Base-by-base conservation (phyloP, 805 yeast genomes). In the Tetrapisispora phaffii region DNA sequence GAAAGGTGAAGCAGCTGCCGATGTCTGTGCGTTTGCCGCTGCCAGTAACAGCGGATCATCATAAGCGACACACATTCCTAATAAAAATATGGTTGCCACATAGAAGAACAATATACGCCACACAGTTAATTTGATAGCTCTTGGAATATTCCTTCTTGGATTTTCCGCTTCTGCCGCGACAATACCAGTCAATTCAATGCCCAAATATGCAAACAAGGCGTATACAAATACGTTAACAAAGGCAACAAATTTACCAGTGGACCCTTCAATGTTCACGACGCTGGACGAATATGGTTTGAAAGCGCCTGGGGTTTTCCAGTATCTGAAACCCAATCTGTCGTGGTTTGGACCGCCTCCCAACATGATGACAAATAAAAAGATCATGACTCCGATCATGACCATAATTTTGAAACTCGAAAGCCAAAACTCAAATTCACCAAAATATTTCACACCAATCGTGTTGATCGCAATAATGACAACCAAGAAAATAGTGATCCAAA, bases 1-100 rank as follows among this genome's bases (percentile, higher is more conserved):
- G 56, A 85, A 85, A 34, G 95, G 95, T 15, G 93, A 82, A 19
- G 90, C 88, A 34, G 82, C 73, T 2, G 89, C 87, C 36, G 70
- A 69, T 1, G 76, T 65, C n/a, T 67, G 60, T 42, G 77, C 72
- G 3, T 56, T 50, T 24, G 76, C 77, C 16, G 77, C 72, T 15
- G 79, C 79, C 22, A 64, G 34, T 49, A 82, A 69, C 40, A 63
- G 52, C 34, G 74, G 71, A 57, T 79, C 80, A 50, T 69, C 70
- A 47, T 75, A 75, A 32, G 85, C 74, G 46, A 82, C 89, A 59
- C 79, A 71, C 77, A 80, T 71, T 39, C 87, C 86, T 50, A 84
- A 66, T 47, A 82, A 64, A 53, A 81, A 70, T 44, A 82, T 77
- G 22, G 83, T 72, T 33, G 75, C 58, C 39, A 80, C 57, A 68